Evolutionary conservation across 805 yeast genomes (phyloP).

Genomic region (Suhomyces pyralidae): DNA sequence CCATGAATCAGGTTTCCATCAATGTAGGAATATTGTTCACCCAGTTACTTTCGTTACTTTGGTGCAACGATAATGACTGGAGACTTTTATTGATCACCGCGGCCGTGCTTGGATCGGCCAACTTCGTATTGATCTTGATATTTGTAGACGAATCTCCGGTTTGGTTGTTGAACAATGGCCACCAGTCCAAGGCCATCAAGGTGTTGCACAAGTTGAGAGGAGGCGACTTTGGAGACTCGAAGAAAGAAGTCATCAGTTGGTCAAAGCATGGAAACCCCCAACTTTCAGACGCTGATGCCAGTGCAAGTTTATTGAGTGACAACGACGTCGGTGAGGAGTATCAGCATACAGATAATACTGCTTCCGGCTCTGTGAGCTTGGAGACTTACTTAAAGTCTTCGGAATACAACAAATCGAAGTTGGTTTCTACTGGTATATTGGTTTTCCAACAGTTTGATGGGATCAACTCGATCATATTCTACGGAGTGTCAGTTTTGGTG

Average conservation of each 20-base stretch:
- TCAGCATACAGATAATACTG: neutral
- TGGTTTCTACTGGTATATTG: slow-evolving; percentile 69
- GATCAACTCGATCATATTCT: slow-evolving; percentile 86
- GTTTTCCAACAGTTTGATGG: slow-evolving; percentile 91
- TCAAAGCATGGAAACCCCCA: slow-evolving; percentile 3
- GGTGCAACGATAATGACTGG: slow-evolving; percentile 72
- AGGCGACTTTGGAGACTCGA: slow-evolving; percentile 32
- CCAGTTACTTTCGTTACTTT: slow-evolving; percentile 66
- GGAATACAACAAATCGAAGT: slow-evolving; percentile 54
- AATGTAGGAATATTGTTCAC: slow-evolving; percentile 82
- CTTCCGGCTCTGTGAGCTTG: slow-evolving; percentile 20
- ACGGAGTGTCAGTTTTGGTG: slow-evolving; percentile 84
- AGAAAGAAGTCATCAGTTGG: slow-evolving; percentile 41
- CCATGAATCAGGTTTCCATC: slow-evolving; percentile 84
- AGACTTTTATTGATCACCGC: slow-evolving; percentile 66
- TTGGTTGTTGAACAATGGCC: slow-evolving; percentile 63
- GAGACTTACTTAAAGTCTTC: slow-evolving; percentile 48
- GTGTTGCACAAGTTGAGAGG: slow-evolving; percentile 38
- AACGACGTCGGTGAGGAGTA: slow-evolving; percentile 1
- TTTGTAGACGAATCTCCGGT: slow-evolving; percentile 74
- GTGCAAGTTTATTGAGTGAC: slow-evolving; percentile 13
- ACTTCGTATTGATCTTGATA: slow-evolving; percentile 38
- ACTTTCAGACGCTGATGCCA: slow-evolving; percentile 10
- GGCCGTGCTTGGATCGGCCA: slow-evolving; percentile 47
- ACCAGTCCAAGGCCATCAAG: slow-evolving; percentile 38